These are phyloP conservation scores for Tetragonia tetragonoides DNA, from an alignment of 148 eudicot species.

Conservation along the genomic window DNA sequence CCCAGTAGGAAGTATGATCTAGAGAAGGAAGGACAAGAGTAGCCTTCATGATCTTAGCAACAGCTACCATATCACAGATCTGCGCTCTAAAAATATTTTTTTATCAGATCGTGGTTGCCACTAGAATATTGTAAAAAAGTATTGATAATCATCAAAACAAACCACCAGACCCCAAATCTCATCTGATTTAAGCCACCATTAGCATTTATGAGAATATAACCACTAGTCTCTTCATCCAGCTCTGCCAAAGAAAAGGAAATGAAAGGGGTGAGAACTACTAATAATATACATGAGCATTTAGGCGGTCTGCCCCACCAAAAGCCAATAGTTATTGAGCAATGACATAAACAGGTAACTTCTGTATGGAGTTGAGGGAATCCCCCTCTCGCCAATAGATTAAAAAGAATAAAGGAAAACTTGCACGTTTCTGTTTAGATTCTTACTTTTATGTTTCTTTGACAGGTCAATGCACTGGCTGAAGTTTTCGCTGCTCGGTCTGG, in stretches of 20 bases:
- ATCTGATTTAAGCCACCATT: constrained; percentile 99
- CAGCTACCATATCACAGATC: constrained; percentile 99
- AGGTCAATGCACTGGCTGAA: constrained; percentile 74
- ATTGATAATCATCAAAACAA: constrained; percentile 18
- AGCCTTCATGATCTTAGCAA: constrained; percentile 96
- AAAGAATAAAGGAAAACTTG: background rate
- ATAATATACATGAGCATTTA: background rate
- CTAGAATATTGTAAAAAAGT: constrained; percentile 10
- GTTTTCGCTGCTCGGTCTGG: constrained; percentile 72
- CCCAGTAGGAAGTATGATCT: constrained; percentile 97
- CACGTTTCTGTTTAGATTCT: constrained; percentile 15
- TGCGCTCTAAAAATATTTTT: constrained; percentile 72
- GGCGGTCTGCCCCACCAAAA: background rate
- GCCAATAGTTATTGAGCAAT: background rate
- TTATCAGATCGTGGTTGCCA: constrained; percentile 39
- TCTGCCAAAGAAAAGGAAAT: constrained; percentile 38
- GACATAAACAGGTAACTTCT: background rate
- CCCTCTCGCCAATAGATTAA: background rate
- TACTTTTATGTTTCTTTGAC: constrained; percentile 77
- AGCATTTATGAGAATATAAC: constrained; percentile 88
- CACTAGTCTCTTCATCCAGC: constrained; percentile 64
- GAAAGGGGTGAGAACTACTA: constrained; percentile 18
- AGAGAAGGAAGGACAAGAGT: constrained; percentile 95
- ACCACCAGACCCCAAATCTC: constrained; percentile 99
- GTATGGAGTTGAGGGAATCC: too few species aligned